A percentile compares a stretch with the other conserved stretches of the same genome.
phyloP scores from a whole-genome alignment of 2,329 filamentous ascomycete species.

The Mariannaea elegans region DNA sequence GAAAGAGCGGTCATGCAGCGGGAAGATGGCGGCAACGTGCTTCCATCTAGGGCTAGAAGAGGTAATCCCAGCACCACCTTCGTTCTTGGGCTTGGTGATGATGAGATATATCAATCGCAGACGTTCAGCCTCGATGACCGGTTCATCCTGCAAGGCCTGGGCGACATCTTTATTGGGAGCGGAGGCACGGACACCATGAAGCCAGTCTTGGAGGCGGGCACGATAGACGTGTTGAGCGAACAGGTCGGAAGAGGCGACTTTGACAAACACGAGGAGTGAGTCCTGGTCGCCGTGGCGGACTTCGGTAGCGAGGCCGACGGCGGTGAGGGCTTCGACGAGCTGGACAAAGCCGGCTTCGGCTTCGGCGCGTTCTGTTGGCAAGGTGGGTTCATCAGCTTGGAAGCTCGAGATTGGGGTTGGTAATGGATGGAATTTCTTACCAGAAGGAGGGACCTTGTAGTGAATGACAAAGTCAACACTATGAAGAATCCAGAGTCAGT shows the following conservation, averaged over 20 bases:
- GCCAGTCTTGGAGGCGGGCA: constrained; percentile 90
- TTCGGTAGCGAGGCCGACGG: constrained; percentile 86
- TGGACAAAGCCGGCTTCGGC: constrained; percentile 80
- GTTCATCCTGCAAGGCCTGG: constrained; percentile 74
- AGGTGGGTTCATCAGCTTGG: constrained; percentile 16
- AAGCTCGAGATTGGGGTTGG: neutral
- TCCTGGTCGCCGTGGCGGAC: constrained; percentile 81
- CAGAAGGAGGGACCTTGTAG: constrained; percentile 75
- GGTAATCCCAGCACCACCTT: constrained; percentile 82
- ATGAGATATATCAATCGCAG: constrained; percentile 88
- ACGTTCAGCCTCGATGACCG: constrained; percentile 87
- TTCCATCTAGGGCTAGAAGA: constrained; percentile 76
- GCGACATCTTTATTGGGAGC: constrained; percentile 79
- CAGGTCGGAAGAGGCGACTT: constrained; percentile 77
- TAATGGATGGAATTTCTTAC: constrained; percentile 52
- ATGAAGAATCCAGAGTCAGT: constrained; percentile 25
- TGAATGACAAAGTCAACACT: constrained; percentile 90
- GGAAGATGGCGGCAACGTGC: constrained; percentile 77
- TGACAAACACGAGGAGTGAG: constrained; percentile 84
- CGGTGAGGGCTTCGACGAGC: constrained; percentile 77
- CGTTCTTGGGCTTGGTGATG: constrained; percentile 75
- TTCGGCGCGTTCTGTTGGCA: constrained; percentile 66
- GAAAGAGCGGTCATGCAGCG: constrained; percentile 79
- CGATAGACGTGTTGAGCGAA: constrained; percentile 85
- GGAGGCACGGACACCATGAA: constrained; percentile 83